Evolutionary conservation across 73 alveolate species (phyloP), one percentile per base, ranked within the genome.

Genomic region (Paramecium bursaria): DNA sequence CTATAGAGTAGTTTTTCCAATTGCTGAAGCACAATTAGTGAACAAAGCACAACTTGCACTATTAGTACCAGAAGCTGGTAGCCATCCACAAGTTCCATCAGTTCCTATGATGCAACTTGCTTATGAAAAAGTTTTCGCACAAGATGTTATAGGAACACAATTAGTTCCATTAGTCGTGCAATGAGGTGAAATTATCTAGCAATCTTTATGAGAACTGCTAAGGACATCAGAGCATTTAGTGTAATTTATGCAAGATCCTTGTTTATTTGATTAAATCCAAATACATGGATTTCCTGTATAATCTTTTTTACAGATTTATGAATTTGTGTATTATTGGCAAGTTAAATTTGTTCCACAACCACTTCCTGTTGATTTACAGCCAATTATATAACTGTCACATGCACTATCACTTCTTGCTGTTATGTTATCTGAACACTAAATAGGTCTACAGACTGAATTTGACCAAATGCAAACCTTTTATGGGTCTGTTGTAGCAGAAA

Each of bases 41-140:
- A 67, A 67, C 44, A 39, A 19, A 3, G 53, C 21, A 13, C 82
- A 67, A 33, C 44, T 19, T 7, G 82, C 82, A 1, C 48, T 57
- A 10, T 9, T 67, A 33, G 26, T 67, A 11, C 33, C 1, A 0
- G 82, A 39, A 3, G 82, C 82, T 30, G 82, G 44, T 39, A 67
- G 27, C 82, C 82, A 67, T 14, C 82, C 82, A 67, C 82, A 67
- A 9, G 26, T 11, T 0, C 82, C 82, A 42, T 67, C 33, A 17
- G 53, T 67, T 2, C 82, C 82, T 17, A 21, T 67, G 33, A 25
- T 9, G 11, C 82, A 67, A 42, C 82, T 67, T 30, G 82, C 44
- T 42, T 53, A 57, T 39, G 33, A 39, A 25, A 57, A 25, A 42
- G 33, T 39, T 21, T 31, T 35, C 17, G 15, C 6, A 39, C 82